These are phyloP conservation scores for Neurospora pannonica DNA, from an alignment of 495 filamentous ascomycete genomes.

Conservation along the genomic window DNA sequence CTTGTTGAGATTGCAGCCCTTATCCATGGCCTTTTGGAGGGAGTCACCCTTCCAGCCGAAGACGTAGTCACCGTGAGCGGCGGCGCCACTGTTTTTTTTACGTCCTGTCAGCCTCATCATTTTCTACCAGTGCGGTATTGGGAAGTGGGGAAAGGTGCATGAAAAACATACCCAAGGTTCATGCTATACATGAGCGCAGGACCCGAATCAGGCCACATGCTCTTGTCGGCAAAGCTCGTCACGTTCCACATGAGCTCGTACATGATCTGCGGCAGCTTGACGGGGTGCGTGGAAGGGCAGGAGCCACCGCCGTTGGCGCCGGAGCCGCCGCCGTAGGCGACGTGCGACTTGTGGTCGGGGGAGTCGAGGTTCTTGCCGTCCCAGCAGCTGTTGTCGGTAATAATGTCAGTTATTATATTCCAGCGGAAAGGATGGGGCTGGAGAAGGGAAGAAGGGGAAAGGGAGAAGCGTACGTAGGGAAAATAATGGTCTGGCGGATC, in stretches of 20 bases:
- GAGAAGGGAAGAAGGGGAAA: background rate
- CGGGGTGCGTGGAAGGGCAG: constrained; percentile 54
- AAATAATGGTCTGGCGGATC: constrained; percentile 53
- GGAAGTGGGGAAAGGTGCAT: constrained; percentile 2
- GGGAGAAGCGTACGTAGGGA: constrained; percentile 35
- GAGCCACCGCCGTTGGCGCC: constrained; percentile 43
- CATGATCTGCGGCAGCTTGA: constrained; percentile 57
- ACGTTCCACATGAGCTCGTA: constrained; percentile 61
- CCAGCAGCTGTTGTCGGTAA: constrained; percentile 34
- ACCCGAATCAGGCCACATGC: constrained; percentile 47
- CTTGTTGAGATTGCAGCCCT: constrained; percentile 46
- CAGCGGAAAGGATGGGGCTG: background rate
- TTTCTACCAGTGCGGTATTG: too few relatives aligned
- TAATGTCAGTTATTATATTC: background rate
- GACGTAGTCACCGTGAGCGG: constrained; percentile 65
- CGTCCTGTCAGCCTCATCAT: background rate
- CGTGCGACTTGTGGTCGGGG: constrained; percentile 54
- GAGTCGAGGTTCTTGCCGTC: constrained; percentile 47
- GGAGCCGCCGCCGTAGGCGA: constrained; percentile 47
- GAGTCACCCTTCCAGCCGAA: constrained; percentile 64
- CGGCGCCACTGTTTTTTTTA: constrained; percentile 30
- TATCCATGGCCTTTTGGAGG: constrained; percentile 56
- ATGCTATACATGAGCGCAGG: constrained; percentile 44
- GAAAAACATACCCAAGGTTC: constrained; percentile 38
- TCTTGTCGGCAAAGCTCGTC: constrained; percentile 41